Conservation (phyloP, 352 stramenopile species). For the Phytophthora tentaculata region DNA sequence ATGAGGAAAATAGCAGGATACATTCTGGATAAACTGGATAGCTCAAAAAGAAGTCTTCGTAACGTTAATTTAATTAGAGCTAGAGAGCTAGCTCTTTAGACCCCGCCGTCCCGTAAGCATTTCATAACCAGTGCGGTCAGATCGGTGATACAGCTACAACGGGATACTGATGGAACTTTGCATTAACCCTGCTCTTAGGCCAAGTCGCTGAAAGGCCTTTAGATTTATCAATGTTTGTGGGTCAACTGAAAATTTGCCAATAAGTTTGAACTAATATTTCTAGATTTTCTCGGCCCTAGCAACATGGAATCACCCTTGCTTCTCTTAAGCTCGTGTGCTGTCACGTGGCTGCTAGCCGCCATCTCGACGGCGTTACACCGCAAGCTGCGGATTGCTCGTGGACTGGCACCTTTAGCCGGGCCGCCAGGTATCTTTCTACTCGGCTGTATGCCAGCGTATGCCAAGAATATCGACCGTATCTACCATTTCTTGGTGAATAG, state of each 20-base stretch:
- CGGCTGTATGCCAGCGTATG: conserved; percentile 58
- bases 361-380: conserved; percentile 37
- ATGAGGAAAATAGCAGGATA: conserved; percentile 22
- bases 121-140: no score
- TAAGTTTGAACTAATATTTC: neutral
- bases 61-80: no score
- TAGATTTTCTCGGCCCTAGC: conserved; percentile 2
- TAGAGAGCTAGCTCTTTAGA: no score
- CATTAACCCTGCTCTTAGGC: no score
- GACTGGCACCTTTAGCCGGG: conserved; percentile 45
- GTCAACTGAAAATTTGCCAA: neutral
- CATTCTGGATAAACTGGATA: no score
- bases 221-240: no score
- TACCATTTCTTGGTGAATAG: conserved; percentile 57
- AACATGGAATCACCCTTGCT: conserved; percentile 5
- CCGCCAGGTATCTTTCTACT: conserved; percentile 56
- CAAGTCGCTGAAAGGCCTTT: no score
- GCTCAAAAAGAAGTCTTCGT: no score
- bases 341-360: conserved; percentile 14
- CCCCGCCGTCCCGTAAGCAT: no score
- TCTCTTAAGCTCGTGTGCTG: conserved; percentile 1
- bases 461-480: conserved; percentile 57
- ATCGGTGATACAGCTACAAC: no score
- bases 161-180: no score
- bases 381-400: conserved; percentile 61